Evolutionary conservation across 2,329 filamentous ascomycete genomes (phyloP), one percentile per base, ranked within the genome.

Genomic region (Apiospora aurea): DNA sequence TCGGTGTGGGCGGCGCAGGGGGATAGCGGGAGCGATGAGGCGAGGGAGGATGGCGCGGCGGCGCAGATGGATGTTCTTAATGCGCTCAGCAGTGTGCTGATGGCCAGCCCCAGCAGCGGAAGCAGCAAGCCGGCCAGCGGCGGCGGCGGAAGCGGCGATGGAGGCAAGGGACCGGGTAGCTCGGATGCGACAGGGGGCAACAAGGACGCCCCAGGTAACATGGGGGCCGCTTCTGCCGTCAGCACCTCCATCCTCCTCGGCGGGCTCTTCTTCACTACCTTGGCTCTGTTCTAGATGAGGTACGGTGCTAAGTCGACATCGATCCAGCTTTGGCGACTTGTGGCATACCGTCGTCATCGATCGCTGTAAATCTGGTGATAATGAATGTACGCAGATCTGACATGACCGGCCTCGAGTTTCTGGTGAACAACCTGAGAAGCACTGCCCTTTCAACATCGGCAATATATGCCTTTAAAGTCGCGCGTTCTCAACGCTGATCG

Each of bases 1-100:
- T 82, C 87, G 41, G 80, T 80, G 70, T 90, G 88, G 88, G 84
- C 82, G 34, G 34, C 34, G 5, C 34, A 38, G 34, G 34, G 34
- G 7, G 34, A 38, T 5, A 38, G 34, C 34, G 34, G 34, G 34
- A 38, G 34, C 34, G 34, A 38, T 2, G 7, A 38, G 34, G 34
- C 34, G 34, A 38, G 5, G 8, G 41, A n/a, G 57, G 29, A n/a
- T n/a, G 34, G 18, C 8, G 34, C 8, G 71, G 85, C 87, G 38
- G 84, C 88, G 75, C 82, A 87, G 79, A 85, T 88, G 79, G 83
- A 82, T 71, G 86, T 85, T 0, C 80, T 87, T 44, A 83, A 83
- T 86, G 57, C 57, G 34, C 57, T 64, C 18, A 64, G 41, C 18
- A 64, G 57, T 64, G 34, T 64, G 1, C 29, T 64, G 29, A 41